phyloP scores from a whole-genome alignment of 1,284 basidiomycete species.

The Tranzscheliella williamsii region DNA sequence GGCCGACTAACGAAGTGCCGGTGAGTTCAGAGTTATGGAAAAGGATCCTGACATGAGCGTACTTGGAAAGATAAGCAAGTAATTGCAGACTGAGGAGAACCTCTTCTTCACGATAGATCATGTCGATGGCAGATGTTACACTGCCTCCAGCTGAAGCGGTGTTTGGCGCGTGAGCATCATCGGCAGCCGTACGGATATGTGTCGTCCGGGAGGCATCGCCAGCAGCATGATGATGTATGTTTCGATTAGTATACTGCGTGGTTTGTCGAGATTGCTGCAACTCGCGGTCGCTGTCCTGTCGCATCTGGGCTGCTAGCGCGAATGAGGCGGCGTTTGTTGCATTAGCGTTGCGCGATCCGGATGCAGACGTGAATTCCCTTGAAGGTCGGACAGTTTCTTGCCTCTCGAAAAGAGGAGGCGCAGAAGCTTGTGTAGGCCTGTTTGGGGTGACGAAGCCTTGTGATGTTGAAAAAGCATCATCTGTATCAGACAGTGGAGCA shows the following conservation, averaged over 20 bases:
- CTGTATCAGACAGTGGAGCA: conserved; percentile 32
- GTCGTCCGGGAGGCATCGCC: neutral
- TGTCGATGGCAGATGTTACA: conserved; percentile 31
- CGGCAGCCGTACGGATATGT: neutral
- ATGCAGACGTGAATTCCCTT: conserved; percentile 11
- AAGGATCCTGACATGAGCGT: conserved; percentile 93
- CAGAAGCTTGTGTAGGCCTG: conserved; percentile 19
- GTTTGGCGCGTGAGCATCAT: neutral
- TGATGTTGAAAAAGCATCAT: conserved; percentile 1
- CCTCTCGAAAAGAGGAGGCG: conserved; percentile 30
- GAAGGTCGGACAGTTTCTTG: conserved; percentile 39
- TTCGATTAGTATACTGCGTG: neutral
- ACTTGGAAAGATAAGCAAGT: conserved; percentile 94
- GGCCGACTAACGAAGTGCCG: conserved; percentile 35
- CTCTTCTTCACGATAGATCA: conserved; percentile 84
- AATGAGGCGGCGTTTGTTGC: conserved; percentile 25
- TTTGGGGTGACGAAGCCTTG: conserved; percentile 25
- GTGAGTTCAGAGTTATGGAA: conserved; percentile 70
- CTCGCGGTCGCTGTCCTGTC: neutral
- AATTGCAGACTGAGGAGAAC: conserved; percentile 88
- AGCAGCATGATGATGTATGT: conserved; percentile 1
- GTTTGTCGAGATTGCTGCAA: neutral
- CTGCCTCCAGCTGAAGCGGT: conserved; percentile 1
- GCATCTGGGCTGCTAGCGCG: conserved; percentile 25
- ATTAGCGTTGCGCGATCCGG: conserved; percentile 13